Conservation (phyloP, 2,329 filamentous ascomycete genomes). For the Paecilomyces niveus region DNA sequence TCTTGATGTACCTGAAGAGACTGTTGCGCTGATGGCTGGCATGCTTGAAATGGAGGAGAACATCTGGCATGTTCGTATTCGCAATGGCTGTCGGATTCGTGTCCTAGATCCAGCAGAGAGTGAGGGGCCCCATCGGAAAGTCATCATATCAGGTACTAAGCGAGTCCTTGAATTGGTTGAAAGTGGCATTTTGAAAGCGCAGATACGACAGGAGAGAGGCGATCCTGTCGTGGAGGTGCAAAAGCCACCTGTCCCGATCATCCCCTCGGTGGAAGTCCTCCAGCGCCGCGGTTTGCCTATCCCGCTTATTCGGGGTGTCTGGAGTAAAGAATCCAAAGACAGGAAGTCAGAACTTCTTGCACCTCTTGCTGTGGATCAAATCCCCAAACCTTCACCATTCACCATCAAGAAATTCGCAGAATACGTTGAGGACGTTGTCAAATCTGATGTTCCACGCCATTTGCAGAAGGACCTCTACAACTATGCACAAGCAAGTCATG, state of each 20-base stretch:
- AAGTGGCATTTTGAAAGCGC: slow-evolving; percentile 16
- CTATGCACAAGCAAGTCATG: slow-evolving; percentile 7
- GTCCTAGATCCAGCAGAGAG: slow-evolving; percentile 23
- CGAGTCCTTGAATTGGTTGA: slow-evolving; percentile 24
- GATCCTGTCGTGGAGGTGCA: slow-evolving; percentile 23
- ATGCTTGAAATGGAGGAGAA: slow-evolving; percentile 27
- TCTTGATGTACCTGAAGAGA: slow-evolving; percentile 28
- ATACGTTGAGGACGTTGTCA: slow-evolving; percentile 32
- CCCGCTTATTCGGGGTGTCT: slow-evolving; percentile 26
- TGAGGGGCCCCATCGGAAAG: slow-evolving; percentile 24
- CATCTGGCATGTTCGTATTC: slow-evolving; percentile 26
- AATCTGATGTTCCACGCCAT: slow-evolving; percentile 11
- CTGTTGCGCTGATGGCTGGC: slow-evolving; percentile 25
- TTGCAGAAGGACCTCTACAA: background rate
- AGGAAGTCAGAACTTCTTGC: background rate
- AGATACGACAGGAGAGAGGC: slow-evolving; percentile 15
- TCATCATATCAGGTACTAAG: slow-evolving; percentile 28
- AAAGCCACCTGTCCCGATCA: slow-evolving; percentile 21
- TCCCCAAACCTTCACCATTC: slow-evolving; percentile 13
- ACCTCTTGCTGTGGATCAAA: slow-evolving; percentile 6
- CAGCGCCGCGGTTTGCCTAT: slow-evolving; percentile 12
- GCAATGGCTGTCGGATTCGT: slow-evolving; percentile 33
- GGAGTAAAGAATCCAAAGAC: slow-evolving; percentile 10
- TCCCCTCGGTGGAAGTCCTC: slow-evolving; percentile 19
- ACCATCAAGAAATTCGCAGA: slow-evolving; percentile 30